Conservation (phyloP, 331 rosid species). For the Ulmus americana region DNA sequence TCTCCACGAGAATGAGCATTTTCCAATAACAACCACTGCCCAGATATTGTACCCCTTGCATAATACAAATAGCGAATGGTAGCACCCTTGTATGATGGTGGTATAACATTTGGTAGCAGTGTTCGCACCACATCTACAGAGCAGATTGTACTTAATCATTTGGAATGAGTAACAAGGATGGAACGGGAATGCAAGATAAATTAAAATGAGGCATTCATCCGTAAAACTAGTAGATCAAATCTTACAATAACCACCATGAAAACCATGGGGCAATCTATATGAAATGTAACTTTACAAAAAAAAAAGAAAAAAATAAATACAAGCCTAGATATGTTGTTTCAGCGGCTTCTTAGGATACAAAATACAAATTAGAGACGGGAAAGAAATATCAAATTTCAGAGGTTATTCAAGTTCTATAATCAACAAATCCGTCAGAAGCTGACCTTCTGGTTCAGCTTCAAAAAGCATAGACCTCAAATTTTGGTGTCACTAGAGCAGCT, state of each 20-base stretch:
- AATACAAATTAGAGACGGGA: background rate
- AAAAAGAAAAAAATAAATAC: background rate
- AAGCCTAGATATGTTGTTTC: background rate
- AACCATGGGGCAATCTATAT: background rate
- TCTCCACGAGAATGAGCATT: conserved; percentile 70
- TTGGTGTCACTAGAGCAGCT: too few relatives aligned
- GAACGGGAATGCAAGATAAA: background rate
- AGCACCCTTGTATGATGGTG: conserved; percentile 96
- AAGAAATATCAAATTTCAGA: background rate
- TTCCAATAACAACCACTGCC: conserved; percentile 77
- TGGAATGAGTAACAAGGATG: conserved; percentile 2
- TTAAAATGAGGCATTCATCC: background rate
- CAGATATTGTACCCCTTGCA: conserved; percentile 58
- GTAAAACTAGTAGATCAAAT: background rate
- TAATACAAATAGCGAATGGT: conserved; percentile 81
- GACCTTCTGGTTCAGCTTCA: too few relatives aligned
- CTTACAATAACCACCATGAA: background rate
- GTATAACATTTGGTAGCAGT: conserved; percentile 55
- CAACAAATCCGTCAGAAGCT: background rate
- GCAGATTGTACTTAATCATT: conserved; percentile 7
- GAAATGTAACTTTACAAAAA: background rate
- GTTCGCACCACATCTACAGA: conserved; percentile 66
- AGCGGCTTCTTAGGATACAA: background rate
- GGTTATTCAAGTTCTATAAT: background rate
- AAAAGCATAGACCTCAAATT: too few relatives aligned